Base-by-base conservation (phyloP, 768 basidiomycete species). In the Mrakia gelida region DNA sequence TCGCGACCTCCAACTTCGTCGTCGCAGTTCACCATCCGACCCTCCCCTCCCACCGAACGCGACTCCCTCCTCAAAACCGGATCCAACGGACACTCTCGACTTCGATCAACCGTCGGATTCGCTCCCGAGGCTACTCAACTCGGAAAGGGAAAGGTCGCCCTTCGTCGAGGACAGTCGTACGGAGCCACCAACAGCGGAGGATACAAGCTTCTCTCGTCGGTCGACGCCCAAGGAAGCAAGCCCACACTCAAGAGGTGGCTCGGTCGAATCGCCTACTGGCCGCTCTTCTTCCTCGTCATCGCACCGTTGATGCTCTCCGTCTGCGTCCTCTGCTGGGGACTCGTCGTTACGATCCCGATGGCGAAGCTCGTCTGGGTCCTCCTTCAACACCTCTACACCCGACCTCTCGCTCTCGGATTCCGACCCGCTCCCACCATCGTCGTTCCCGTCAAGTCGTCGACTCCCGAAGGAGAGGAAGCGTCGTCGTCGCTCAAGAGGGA, bases 341-440 rank as follows among this genome's bases (percentile, higher is more conserved):
- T 94, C 79, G 90, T 99, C 79, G 88, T 99, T 83, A 92, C 95
- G 76, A 92, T 99, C 80, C 97, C 97, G 5, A 99, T 99, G 97
- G 97, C 95, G 45, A 96, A 92, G 84, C 88, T 99, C 72, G 93
- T 91, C 81, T 98, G 96, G 96, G 93, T 90, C n/a, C 88, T 99
- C 63, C 88, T 98, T 82, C 90, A 91, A 67, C 88, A 92, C 83
- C 87, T 99, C 72, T 90, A 91, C 82, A 84, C 87, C 74, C 90
- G 91, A 79, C 95, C 97, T 0, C 90, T 91, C 43, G 88, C 88
- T 59, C 91, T 99, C 80, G 92, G 96, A 75, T 98, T 99, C 86
- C 95, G 95, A 80, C 89, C 94, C 5, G 92, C 97, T 13, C 95
- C 85, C 10, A 84, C 82, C 68, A 88, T 93, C 16, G 88, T 91